Conservation (phyloP, 331 rosid species). For the Quercus tomentella region DNA sequence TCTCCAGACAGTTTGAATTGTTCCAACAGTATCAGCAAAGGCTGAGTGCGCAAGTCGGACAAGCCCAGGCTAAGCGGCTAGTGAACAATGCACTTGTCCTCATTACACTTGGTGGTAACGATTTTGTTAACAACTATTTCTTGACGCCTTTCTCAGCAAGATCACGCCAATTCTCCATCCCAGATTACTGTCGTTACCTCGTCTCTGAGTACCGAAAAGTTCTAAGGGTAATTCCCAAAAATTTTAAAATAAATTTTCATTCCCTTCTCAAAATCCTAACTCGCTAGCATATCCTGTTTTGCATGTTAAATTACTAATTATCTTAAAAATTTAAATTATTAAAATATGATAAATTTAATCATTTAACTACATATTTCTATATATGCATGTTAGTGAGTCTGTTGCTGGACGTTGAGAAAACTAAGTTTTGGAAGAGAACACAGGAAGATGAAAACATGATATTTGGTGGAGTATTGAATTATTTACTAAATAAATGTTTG, state of each 20-base stretch:
- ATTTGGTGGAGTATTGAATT: not conserved
- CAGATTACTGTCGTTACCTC: slow-evolving; percentile 30
- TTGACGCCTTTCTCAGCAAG: slow-evolving; percentile 28
- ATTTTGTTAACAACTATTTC: slow-evolving; percentile 57
- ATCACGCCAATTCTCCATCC: slow-evolving; percentile 46
- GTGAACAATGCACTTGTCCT: slow-evolving; percentile 37
- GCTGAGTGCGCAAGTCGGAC: slow-evolving; percentile 32
- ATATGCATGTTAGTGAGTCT: not conserved
- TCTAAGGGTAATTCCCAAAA: slow-evolving; percentile 27
- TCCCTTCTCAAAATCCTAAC: not conserved
- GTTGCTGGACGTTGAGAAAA: not conserved
- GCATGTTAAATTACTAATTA: too few species aligned
- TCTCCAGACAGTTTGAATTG: slow-evolving; percentile 28
- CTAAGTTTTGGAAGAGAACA: not conserved
- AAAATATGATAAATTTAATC: too few species aligned
- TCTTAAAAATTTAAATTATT: too few species aligned
- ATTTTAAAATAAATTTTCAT: not conserved
- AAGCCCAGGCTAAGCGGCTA: slow-evolving; percentile 10
- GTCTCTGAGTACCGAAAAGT: slow-evolving; percentile 39
- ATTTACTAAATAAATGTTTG: not conserved
- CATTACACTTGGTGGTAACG: slow-evolving; percentile 56
- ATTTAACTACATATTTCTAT: too few species aligned
- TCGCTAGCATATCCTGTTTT: too few species aligned
- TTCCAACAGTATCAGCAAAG: slow-evolving; percentile 40
- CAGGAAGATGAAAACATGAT: too few species aligned